These are phyloP conservation scores for Globisporangium paroecandrum DNA, from an alignment of 352 stramenopile species.

Conservation along the genomic window DNA sequence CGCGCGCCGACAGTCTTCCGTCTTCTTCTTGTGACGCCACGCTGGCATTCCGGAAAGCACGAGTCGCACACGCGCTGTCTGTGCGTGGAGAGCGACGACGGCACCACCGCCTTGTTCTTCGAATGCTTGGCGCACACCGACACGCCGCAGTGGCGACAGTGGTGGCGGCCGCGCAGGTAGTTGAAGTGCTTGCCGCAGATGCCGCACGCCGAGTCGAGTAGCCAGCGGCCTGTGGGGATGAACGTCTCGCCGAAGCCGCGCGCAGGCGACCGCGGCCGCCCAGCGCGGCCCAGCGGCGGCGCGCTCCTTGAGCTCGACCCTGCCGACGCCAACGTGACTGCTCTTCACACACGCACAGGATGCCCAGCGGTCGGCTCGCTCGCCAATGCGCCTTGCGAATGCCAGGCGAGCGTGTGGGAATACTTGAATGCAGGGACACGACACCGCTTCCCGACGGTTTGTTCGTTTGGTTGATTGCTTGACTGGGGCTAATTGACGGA, in stretches of 20 bases:
- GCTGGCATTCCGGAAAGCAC: constrained; percentile 57
- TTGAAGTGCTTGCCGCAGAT: constrained; percentile 60
- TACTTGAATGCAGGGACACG: constrained; percentile 1
- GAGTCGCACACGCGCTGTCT: constrained; percentile 72
- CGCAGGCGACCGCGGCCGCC: neutral
- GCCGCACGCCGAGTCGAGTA: constrained; percentile 50
- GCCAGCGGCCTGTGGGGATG: constrained; percentile 56
- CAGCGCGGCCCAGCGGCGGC: neutral
- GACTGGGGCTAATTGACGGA: neutral
- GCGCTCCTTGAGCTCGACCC: constrained; percentile 12
- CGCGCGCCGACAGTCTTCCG: constrained; percentile 19
- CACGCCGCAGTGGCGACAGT: constrained; percentile 71
- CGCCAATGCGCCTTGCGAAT: neutral
- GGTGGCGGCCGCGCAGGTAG: constrained; percentile 63
- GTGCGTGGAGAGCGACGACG: constrained; percentile 57
- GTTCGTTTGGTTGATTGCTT: neutral
- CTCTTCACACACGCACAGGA: constrained; percentile 9
- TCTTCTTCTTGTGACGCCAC: constrained; percentile 15
- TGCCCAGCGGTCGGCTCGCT: neutral
- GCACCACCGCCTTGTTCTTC: constrained; percentile 58
- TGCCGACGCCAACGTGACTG: constrained; percentile 2
- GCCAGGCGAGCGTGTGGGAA: neutral
- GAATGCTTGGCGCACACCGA: constrained; percentile 80
- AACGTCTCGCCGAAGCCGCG: constrained; percentile 35
- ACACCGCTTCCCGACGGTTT: neutral